Conservation (phyloP, 1,284 basidiomycete species). For the Cutaneotrichosporon dermatis region DNA sequence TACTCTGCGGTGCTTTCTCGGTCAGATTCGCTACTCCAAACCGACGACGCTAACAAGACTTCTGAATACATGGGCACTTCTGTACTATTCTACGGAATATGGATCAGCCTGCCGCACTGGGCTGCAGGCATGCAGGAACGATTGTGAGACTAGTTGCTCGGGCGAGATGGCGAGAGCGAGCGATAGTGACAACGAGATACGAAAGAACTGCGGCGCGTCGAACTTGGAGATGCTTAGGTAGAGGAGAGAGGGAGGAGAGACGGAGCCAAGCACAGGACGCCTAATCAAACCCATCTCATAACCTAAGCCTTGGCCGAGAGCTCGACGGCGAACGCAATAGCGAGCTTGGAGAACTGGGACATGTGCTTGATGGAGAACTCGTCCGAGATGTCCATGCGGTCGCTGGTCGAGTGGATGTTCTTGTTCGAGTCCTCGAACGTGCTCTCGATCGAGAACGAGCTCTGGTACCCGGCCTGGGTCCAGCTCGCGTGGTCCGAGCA, state of each 20-base stretch:
- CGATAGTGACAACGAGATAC: no score
- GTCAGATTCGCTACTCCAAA: no score
- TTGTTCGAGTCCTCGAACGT: constrained; percentile 57
- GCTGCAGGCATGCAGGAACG: background rate
- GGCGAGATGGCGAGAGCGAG: no score
- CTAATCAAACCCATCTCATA: no score
- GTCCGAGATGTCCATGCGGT: constrained; percentile 69
- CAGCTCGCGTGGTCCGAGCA: constrained; percentile 82
- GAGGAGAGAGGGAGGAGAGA: no score
- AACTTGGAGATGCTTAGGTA: no score
- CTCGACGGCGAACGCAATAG: constrained; percentile 77
- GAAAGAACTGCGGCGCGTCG: no score
- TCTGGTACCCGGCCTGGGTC: constrained; percentile 77
- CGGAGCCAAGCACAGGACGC: no score
- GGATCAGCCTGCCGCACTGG: background rate
- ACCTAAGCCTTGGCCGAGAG: constrained; percentile 40
- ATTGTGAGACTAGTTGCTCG: background rate
- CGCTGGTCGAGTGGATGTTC: constrained; percentile 74
- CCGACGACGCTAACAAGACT: background rate
- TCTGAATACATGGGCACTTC: background rate
- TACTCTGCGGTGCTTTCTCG: no score
- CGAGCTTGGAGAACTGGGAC: constrained; percentile 74
- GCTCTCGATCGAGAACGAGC: constrained; percentile 64
- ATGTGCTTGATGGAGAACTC: constrained; percentile 72
- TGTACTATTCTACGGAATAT: background rate